Conservation (phyloP, 2,329 filamentous ascomycete species). For the Sphaerulina vaccinii region DNA sequence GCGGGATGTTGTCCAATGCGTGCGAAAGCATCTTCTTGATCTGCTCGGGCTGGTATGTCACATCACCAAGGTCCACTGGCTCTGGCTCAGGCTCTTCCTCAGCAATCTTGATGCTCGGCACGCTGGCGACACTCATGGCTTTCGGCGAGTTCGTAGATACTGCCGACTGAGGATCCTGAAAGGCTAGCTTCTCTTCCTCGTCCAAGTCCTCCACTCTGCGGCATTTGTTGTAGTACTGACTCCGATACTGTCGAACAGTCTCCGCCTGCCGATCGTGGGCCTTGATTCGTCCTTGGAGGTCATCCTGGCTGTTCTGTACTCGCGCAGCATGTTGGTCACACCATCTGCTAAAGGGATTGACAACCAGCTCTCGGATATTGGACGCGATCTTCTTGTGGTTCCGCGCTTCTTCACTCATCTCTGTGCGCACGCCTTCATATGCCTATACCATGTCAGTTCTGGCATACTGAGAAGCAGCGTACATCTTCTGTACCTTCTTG, state of each 20-base stretch:
- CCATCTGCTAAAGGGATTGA: slow-evolving; percentile 92
- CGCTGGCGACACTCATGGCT: slow-evolving; percentile 49
- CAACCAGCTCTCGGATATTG: slow-evolving; percentile 92
- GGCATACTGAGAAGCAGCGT: background rate
- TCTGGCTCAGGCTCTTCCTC: slow-evolving; percentile 73
- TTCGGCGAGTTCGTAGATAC: slow-evolving; percentile 49
- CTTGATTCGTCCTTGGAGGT: slow-evolving; percentile 87
- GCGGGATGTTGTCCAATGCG: slow-evolving; percentile 81
- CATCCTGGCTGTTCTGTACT: slow-evolving; percentile 90
- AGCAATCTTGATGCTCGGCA: slow-evolving; percentile 82
- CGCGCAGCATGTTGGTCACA: slow-evolving; percentile 91
- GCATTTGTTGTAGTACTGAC: slow-evolving; percentile 98
- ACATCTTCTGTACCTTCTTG: slow-evolving; percentile 67
- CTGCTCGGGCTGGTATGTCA: slow-evolving; percentile 79
- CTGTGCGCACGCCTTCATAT: slow-evolving; percentile 85
- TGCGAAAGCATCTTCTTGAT: slow-evolving; percentile 86
- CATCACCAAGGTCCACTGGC: slow-evolving; percentile 84
- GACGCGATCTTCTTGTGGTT: slow-evolving; percentile 95
- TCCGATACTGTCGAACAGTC: slow-evolving; percentile 84
- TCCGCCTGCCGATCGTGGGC: slow-evolving; percentile 90
- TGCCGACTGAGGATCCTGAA: slow-evolving; percentile 72
- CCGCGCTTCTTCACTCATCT: slow-evolving; percentile 87
- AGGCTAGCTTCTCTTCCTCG: slow-evolving; percentile 97
- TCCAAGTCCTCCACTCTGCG: slow-evolving; percentile 92
- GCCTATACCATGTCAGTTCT: slow-evolving; percentile 56